Evolutionary conservation across 495 filamentous ascomycete species (phyloP), one percentile per base, ranked within the genome.

Genomic region (Neurospora sp.): DNA sequence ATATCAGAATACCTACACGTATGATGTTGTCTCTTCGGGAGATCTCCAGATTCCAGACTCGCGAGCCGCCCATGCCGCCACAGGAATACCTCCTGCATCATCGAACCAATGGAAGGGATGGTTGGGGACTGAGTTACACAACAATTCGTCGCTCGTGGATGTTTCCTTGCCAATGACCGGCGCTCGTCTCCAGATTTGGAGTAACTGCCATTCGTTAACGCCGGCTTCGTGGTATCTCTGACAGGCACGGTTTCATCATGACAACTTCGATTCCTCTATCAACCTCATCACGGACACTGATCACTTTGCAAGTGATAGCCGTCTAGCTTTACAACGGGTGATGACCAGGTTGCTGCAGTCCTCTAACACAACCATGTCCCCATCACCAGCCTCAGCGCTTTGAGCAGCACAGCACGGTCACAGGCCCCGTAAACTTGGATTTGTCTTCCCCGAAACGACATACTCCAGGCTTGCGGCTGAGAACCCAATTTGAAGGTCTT

Each of bases 171-270:
- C 68, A 69, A 42, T 70, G 69, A 41, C 38, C 35, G 66, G 73
- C 46, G 46, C n/a, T 61, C 35, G 73, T 78, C 76, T 76, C 75
- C 73, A 69, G 70, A 72, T 40, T 41, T 71, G 75, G 71, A 61
- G 27, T 40, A 38, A 27, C 53, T 75, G 73, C 66, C 40, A 59
- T 71, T 71, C 42, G 44, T 22, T 22, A 5, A 70, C 76, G 68
- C 39, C 66, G 46, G 72, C 77, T 79, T 80, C 78, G 78, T 79
- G 53, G 44, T 44, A 42, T 69, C 76, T 81, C 77, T 74, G 31
- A 81, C 80, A 79, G 74, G 74, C 16, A 78, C 74, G 40, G 79
- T 80, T 80, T 80, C 79, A 80, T 39, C 66, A 76, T 76, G 75
- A 70, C 69, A 69, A 68, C 22, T 59, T 61, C 40, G 53, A 73